These are phyloP conservation scores for Yamadazyma takamatsuzukensis DNA, from an alignment of 805 yeast species.

Conservation along the genomic window DNA sequence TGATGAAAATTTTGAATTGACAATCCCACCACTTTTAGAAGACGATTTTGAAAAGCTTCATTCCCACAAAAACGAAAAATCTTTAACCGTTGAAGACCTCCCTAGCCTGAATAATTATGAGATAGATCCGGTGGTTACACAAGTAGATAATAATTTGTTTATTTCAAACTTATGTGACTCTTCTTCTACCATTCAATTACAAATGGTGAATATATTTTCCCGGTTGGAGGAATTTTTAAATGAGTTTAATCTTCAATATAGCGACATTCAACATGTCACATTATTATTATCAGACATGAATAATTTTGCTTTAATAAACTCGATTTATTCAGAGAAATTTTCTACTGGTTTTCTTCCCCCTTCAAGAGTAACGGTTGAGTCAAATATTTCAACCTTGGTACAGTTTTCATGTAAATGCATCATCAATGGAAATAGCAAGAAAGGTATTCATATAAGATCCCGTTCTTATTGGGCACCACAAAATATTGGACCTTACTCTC, in stretches of 20 bases:
- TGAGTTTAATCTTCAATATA: conserved; percentile 26
- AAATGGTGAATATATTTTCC: conserved; percentile 47
- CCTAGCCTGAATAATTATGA: no score
- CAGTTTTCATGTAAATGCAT: conserved; percentile 54
- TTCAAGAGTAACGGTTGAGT: conserved; percentile 78
- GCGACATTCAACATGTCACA: conserved; percentile 57
- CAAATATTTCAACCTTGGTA: conserved; percentile 38
- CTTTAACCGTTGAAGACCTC: background rate
- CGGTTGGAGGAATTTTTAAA: conserved; percentile 36
- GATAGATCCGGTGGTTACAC: conserved; percentile 1
- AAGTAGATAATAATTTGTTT: conserved; percentile 12
- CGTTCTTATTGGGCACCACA: conserved; percentile 98
- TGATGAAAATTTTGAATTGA: conserved; percentile 8
- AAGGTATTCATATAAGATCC: conserved; percentile 87
- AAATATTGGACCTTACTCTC: conserved; percentile 97
- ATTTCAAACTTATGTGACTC: conserved; percentile 26
- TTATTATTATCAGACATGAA: conserved; percentile 63
- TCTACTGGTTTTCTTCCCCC: conserved; percentile 67
- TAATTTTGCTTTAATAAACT: conserved; percentile 59
- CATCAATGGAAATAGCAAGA: conserved; percentile 37
- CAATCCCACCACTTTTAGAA: conserved; percentile 37
- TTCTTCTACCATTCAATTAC: conserved; percentile 26
- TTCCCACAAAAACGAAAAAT: conserved; percentile 7
- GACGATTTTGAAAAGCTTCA: conserved; percentile 36
- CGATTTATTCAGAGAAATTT: conserved; percentile 56